These are phyloP conservation scores for Mallotus repandus DNA, from an alignment of 441 rosid genomes.

Conservation along the genomic window DNA sequence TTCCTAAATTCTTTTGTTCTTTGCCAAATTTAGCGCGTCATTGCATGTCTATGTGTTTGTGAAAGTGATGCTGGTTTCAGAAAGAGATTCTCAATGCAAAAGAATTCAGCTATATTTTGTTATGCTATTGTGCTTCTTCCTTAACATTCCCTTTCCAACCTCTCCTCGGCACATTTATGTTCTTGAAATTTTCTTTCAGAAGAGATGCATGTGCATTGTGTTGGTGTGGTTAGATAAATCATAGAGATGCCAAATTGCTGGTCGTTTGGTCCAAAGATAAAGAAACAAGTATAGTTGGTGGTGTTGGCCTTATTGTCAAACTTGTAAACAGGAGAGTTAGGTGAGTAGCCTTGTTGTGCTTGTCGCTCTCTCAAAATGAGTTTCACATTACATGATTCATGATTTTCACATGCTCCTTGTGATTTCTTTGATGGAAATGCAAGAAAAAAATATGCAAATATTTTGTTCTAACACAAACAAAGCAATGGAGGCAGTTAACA, in stretches of 20 bases:
- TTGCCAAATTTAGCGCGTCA: background rate
- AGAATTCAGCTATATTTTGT: background rate
- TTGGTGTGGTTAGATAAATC: too few species aligned
- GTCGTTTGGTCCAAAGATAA: too few species aligned
- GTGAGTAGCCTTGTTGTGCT: background rate
- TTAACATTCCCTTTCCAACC: too few species aligned
- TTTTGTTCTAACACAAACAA: background rate
- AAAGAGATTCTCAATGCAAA: background rate
- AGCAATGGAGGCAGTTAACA: background rate
- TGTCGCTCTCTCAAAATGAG: background rate
- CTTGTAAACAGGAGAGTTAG: too few species aligned
- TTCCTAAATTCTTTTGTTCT: conserved; percentile 19
- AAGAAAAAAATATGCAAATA: background rate
- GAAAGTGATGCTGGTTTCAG: background rate
- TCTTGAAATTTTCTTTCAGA: too few species aligned
- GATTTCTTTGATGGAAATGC: background rate
- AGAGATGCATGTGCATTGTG: background rate
- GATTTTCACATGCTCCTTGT: conserved; percentile 1
- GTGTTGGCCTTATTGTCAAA: too few species aligned
- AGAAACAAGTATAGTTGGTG: too few species aligned
- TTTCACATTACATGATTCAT: background rate
- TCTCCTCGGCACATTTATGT: too few species aligned
- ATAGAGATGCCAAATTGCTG: too few species aligned
- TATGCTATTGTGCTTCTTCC: background rate
- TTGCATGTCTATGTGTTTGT: background rate